A percentile compares a stretch with the other conserved stretches of the same genome.
These are phyloP conservation scores for Clonostachys byssicola DNA, from an alignment of 2,329 filamentous ascomycete genomes.

Conservation along the genomic window DNA sequence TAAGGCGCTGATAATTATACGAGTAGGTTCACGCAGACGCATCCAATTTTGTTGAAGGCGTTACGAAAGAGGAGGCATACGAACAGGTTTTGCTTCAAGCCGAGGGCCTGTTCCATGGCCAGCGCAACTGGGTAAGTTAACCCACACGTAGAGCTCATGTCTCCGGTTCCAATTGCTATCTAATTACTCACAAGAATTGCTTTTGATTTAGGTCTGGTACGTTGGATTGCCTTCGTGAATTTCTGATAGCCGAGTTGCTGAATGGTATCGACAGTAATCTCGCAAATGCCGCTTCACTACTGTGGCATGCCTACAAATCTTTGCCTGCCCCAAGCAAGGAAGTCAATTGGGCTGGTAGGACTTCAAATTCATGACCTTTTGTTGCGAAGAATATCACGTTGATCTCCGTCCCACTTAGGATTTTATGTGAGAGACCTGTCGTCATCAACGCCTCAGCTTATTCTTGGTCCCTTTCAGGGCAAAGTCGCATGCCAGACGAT, in stretches of 20 bases:
- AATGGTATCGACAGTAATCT: constrained; percentile 59
- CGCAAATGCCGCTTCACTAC: constrained; percentile 68
- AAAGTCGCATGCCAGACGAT: constrained; percentile 80
- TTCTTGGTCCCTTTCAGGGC: constrained; percentile 77
- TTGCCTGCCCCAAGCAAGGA: constrained; percentile 59
- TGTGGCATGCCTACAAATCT: constrained; percentile 78
- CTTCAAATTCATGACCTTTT: constrained; percentile 3
- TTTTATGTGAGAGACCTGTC: constrained; percentile 67
- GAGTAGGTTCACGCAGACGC: constrained; percentile 72
- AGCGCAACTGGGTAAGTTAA: constrained; percentile 71
- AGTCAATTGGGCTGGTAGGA: constrained; percentile 72
- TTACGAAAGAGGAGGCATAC: constrained; percentile 71
- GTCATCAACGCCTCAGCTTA: constrained; percentile 46
- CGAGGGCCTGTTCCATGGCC: constrained; percentile 63
- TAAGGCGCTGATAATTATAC: too few species aligned
- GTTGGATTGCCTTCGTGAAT: constrained; percentile 1
- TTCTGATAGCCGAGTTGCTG: not conserved
- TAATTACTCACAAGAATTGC: not conserved
- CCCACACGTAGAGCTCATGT: not conserved
- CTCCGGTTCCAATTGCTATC: not conserved
- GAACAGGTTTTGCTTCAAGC: constrained; percentile 70
- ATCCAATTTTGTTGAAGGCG: constrained; percentile 63
- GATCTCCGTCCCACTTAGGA: constrained; percentile 34
- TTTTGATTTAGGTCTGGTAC: constrained; percentile 11
- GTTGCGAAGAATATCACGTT: constrained; percentile 2